A percentile compares a stretch with the other conserved stretches of the same genome.
Evolutionary conservation across 2,329 filamentous ascomycete species (phyloP).

Genomic region (Beauveria caledonica): DNA sequence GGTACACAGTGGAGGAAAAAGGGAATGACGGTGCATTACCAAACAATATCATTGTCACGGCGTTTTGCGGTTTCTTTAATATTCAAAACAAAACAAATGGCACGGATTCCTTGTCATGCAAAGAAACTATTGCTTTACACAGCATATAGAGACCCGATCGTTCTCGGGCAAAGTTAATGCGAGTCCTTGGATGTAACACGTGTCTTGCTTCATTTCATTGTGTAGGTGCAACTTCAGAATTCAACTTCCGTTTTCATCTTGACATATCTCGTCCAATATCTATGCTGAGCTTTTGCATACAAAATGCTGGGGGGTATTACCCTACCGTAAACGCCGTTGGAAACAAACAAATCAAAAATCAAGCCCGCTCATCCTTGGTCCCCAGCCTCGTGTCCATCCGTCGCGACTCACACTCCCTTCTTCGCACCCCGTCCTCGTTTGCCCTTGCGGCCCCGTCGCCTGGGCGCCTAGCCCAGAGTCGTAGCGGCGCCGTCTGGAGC

Average conservation of each 20-base stretch:
- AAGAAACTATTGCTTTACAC: not conserved
- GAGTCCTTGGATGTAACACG: not conserved
- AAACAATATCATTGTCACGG: conserved; percentile 11
- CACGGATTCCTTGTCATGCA: not conserved
- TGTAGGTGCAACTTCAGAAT: too few relatives aligned
- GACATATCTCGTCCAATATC: not conserved
- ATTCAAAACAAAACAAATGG: conserved; percentile 1
- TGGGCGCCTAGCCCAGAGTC: not conserved
- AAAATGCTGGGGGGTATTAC: not conserved
- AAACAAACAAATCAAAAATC: not conserved
- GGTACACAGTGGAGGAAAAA: not conserved
- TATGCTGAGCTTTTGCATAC: not conserved
- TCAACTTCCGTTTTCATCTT: not conserved
- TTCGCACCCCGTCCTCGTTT: not conserved
- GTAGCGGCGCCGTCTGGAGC: not conserved
- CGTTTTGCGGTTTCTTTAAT: conserved; percentile 8
- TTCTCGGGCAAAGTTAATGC: not conserved
- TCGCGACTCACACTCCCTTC: not conserved
- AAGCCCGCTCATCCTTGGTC: not conserved
- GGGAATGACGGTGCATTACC: not conserved
- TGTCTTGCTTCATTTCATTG: not conserved
- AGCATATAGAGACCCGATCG: not conserved
- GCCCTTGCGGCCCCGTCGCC: not conserved
- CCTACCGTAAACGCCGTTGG: not conserved
- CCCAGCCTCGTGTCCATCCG: not conserved